A percentile compares a stretch with the other conserved stretches of the same genome.
Evolutionary conservation across 177 flowering plant genomes (phyloP).

Genomic region (Vitis hybrid): DNA sequence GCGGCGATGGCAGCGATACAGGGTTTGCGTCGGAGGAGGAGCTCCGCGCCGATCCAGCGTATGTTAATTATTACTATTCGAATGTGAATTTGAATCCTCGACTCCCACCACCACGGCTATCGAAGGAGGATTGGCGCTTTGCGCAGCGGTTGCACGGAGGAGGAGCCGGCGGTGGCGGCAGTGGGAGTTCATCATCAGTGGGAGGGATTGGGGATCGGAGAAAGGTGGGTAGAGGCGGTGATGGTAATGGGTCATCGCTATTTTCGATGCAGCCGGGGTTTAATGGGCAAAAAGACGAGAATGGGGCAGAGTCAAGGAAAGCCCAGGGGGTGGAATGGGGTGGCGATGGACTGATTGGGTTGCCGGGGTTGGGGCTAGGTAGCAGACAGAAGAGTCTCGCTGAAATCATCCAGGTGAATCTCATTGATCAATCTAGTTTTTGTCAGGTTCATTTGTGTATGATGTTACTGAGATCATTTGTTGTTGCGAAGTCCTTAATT

Average conservation of each 20-base stretch:
- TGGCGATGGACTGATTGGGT: constrained; percentile 56
- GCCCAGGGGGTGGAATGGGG: constrained; percentile 48
- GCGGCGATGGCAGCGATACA: constrained; percentile 10
- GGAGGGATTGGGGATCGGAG: constrained; percentile 60
- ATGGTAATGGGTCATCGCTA: constrained; percentile 26
- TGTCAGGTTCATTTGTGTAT: not conserved
- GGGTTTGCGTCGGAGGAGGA: constrained; percentile 42
- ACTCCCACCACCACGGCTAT: constrained; percentile 62
- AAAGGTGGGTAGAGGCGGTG: constrained; percentile 25
- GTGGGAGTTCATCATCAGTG: constrained; percentile 12
- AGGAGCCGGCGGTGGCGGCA: constrained; percentile 24
- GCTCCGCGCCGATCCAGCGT: constrained; percentile 61
- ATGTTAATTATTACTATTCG: constrained; percentile 47
- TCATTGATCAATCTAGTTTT: not conserved
- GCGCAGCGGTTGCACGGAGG: constrained; percentile 44
- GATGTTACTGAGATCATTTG: not conserved
- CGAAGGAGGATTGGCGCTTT: constrained; percentile 56
- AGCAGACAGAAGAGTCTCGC: constrained; percentile 50
- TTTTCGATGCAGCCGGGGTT: constrained; percentile 48
- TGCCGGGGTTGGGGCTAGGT: constrained; percentile 49
- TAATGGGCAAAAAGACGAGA: constrained; percentile 31
- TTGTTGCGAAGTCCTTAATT: too few species aligned
- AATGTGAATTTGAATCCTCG: constrained; percentile 60
- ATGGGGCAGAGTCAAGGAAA: constrained; percentile 21
- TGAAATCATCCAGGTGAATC: constrained; percentile 59